Conservation (phyloP, 2,329 filamentous ascomycete genomes). For the Remersonia thermophila region DNA sequence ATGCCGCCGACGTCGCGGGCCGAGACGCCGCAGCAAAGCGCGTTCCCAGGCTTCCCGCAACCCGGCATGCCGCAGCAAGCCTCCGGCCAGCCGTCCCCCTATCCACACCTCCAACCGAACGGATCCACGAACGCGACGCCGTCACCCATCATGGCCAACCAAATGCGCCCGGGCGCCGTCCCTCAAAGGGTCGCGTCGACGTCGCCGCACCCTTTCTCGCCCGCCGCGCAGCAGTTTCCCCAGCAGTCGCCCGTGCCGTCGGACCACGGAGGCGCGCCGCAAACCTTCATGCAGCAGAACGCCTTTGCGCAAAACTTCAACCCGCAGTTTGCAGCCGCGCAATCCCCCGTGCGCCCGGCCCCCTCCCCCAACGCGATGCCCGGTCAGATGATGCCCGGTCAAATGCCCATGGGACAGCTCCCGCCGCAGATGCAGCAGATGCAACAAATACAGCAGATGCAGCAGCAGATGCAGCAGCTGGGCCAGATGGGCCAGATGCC, state of each 20-base stretch:
- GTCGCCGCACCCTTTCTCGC: constrained; percentile 84
- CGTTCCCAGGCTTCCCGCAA: constrained; percentile 58
- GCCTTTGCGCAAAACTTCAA: constrained; percentile 47
- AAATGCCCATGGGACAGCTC: constrained; percentile 33
- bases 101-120: constrained; percentile 71
- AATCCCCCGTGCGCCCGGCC: constrained; percentile 43
- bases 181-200: constrained; percentile 78
- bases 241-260: constrained; percentile 68
- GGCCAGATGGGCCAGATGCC: constrained; percentile 27
- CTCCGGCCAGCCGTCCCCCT: constrained; percentile 54
- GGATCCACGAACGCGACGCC: constrained; percentile 76
- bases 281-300: constrained; percentile 55
- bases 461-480: constrained; percentile 20
- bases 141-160: constrained; percentile 82
- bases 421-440: constrained; percentile 20
- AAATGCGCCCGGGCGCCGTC: constrained; percentile 56
- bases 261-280: constrained; percentile 62
- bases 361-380: constrained; percentile 42
- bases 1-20: constrained; percentile 75
- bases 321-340: constrained; percentile 44
- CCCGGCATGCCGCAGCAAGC: constrained; percentile 46
- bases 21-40: constrained; percentile 75
- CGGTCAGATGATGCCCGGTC: constrained; percentile 43
- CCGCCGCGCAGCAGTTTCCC: constrained; percentile 57
- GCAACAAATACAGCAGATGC: constrained; percentile 12